phyloP scores from a whole-genome alignment of 257 asterid species.

The Verbena officinalis region DNA sequence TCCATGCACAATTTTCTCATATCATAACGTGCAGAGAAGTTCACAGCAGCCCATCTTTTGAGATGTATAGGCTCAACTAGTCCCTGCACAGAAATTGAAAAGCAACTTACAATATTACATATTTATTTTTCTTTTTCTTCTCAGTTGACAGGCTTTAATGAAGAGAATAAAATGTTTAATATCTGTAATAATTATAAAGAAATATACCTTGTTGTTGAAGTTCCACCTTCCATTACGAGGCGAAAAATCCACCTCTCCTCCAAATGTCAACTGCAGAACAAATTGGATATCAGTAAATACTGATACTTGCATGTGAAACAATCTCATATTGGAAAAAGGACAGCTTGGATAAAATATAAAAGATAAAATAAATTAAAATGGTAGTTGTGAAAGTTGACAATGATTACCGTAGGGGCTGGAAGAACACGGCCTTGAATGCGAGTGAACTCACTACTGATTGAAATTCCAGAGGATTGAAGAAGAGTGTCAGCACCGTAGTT shows the following conservation, averaged over 20 bases:
- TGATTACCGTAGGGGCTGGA: slow-evolving; percentile 61
- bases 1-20: slow-evolving; percentile 31
- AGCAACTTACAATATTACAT: no score
- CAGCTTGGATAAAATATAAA: not conserved
- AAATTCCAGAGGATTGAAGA: slow-evolving; percentile 51
- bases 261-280: slow-evolving; percentile 54
- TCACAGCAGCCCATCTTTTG: slow-evolving; percentile 56
- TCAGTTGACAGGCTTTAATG: no score
- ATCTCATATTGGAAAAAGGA: not conserved
- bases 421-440: slow-evolving; percentile 63
- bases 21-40: slow-evolving; percentile 64
- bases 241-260: slow-evolving; percentile 45
- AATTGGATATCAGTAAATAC: not conserved
- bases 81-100: slow-evolving; percentile 36
- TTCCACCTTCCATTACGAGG: slow-evolving; percentile 77
- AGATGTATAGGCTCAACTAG: slow-evolving; percentile 47
- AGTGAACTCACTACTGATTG: slow-evolving; percentile 53
- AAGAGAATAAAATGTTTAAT: no score
- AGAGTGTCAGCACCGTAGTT: slow-evolving; percentile 57
- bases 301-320: not conserved
- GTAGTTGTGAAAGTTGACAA: slow-evolving; percentile 3
- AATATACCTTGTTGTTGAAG: slow-evolving; percentile 64
- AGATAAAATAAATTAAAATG: not conserved
- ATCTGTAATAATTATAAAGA: not conserved
- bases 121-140: no score